Percentiles rank a stretch among this genome's conserved stretches.
Conservation (phyloP, 108 stramenopile species). For the Cylindrotheca fusiformis region DNA sequence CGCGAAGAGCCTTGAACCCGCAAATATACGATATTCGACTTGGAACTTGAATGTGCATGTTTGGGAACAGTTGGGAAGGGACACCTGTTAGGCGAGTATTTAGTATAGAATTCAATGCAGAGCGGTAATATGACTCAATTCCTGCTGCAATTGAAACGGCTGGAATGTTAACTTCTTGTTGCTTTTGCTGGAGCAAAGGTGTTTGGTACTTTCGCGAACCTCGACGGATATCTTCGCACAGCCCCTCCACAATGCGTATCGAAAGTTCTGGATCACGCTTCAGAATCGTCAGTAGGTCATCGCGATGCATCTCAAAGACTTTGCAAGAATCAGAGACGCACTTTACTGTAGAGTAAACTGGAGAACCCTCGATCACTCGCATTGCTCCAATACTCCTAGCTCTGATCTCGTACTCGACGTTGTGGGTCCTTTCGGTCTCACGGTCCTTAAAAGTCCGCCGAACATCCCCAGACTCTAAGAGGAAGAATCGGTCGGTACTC, state of each 20-base stretch:
- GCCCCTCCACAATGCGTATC: constrained; percentile 28
- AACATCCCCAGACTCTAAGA: constrained; percentile 41
- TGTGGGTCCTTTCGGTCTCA: constrained; percentile 25
- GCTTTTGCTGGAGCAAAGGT: constrained; percentile 44
- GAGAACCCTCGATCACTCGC: constrained; percentile 36
- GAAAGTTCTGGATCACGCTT: constrained; percentile 32
- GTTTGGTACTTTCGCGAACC: constrained; percentile 36
- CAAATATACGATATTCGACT: constrained; percentile 70
- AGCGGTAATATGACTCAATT: constrained; percentile 76
- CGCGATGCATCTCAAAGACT: constrained; percentile 43
- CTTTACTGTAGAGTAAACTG: constrained; percentile 30
- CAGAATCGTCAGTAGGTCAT: constrained; percentile 23
- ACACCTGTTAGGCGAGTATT: constrained; percentile 60
- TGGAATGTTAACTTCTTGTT: constrained; percentile 46
- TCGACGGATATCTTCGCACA: constrained; percentile 31
- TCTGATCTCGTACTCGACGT: constrained; percentile 44
- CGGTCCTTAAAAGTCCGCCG: constrained; percentile 24
- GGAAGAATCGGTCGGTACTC: constrained; percentile 35
- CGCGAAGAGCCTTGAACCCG: constrained; percentile 65
- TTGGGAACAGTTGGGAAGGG: constrained; percentile 55
- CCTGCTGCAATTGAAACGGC: constrained; percentile 73
- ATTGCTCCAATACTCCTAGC: constrained; percentile 43
- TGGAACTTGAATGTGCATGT: constrained; percentile 81
- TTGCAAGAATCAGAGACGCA: constrained; percentile 31
- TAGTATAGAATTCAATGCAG: constrained; percentile 59